Evolutionary conservation across 441 rosid genomes (phyloP), one percentile per base, ranked within the genome.

Genomic region (Pelargonium fulgidum): DNA sequence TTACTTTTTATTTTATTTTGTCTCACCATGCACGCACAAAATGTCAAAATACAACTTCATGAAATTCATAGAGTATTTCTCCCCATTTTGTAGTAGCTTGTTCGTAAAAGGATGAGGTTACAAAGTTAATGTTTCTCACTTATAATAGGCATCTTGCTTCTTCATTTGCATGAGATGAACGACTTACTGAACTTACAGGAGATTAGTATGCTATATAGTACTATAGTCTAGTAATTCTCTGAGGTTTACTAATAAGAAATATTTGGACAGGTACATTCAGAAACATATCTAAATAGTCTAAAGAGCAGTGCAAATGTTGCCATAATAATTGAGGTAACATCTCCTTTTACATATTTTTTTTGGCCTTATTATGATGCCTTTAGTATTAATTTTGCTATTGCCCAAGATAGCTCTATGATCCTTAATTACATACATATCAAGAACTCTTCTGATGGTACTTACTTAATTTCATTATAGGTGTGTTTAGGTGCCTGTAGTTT

Each of bases 231-330:
- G 59, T 52, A 4, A 16, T 52, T 52, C 59, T 52, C 17, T 52
- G 59, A 52, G 59, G 22, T 52, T 0, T 24, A 29, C 69, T 69
- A 11, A 64, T 72, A 54, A 66, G 42, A 73, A 59, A 16, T 70
- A 41, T 52, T 70, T 73, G 39, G 58, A 73, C 76, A 91, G 99
- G 96, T 93, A 10, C 99, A 93, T 74, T 78, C 93, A 7, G 88
- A 82, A 76, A 69, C 81, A 24, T 93, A 91, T 82, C 81, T 93
- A 79, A 75, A 81, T 56, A 91, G 96, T 77, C 81, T 93, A 64
- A 90, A 88, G 81, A 78, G 77, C 75, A 93, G 99, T 74, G 41
- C 74, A 17, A 85, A 83, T 72, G 95, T 93, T 45, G 92, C 99
- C 79, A 81, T 59, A 77, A 91, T 91, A 79, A 65, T 85, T 19